Evolutionary conservation across 306 rosid genomes (phyloP).

Genomic region (Hippophae gyantsensis): DNA sequence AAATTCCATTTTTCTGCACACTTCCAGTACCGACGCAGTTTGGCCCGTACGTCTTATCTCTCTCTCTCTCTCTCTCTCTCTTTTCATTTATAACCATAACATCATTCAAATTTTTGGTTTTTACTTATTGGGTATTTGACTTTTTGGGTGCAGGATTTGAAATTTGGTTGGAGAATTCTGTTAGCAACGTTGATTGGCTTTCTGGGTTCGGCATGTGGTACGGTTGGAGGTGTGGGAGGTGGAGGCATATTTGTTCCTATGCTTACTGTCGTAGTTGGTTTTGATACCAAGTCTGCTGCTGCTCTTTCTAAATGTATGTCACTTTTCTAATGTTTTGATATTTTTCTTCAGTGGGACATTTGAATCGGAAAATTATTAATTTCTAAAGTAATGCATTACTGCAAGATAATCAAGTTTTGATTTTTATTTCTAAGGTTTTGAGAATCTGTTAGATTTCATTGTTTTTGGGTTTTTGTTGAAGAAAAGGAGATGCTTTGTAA

Average conservation of each 20-base stretch:
- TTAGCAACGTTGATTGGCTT: slow-evolving; percentile 74
- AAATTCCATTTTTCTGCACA: slow-evolving; percentile 4
- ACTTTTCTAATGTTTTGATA: neutral
- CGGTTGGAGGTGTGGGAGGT: slow-evolving; percentile 95
- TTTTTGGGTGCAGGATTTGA: slow-evolving; percentile 42
- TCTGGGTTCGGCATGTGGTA: slow-evolving; percentile 84
- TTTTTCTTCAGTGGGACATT: neutral
- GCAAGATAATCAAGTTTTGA: too few species aligned
- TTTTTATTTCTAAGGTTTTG: too few species aligned
- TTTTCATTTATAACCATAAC: neutral
- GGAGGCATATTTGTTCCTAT: slow-evolving; percentile 97
- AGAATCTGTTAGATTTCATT: neutral
- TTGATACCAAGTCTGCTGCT: slow-evolving; percentile 89
- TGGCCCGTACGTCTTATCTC: slow-evolving; percentile 62
- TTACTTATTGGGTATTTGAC: neutral
- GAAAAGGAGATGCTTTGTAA: neutral
- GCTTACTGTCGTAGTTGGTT: slow-evolving; percentile 79
- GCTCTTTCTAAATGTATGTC: slow-evolving; percentile 81
- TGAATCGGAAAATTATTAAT: neutral
- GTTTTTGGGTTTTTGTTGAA: neutral
- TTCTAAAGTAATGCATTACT: neutral
- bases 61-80: neutral
- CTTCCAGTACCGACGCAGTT: slow-evolving; percentile 22
- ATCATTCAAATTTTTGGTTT: neutral
- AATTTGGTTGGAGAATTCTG: slow-evolving; percentile 54